Conservation (phyloP, 371 early-diverging fungal genomes). For the Syncephalastrum monosporum region DNA sequence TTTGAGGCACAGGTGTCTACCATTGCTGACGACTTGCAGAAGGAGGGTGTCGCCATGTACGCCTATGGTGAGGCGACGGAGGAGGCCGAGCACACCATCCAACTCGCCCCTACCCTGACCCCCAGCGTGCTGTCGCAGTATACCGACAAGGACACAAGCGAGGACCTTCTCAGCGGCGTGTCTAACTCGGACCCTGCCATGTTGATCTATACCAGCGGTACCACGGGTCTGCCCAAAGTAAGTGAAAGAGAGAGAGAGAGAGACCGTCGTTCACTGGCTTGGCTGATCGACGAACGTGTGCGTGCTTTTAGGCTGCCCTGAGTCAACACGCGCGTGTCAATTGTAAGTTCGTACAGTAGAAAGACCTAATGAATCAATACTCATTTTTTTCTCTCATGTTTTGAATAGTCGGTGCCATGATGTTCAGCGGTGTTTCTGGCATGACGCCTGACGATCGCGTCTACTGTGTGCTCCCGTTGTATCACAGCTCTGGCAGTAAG, state of each 20-base stretch:
- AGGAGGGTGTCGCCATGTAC: slow-evolving; percentile 12
- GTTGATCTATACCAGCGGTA: slow-evolving; percentile 46
- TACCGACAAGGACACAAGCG: slow-evolving; percentile 32
- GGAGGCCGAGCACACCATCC: slow-evolving; percentile 18
- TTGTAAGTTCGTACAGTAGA: slow-evolving; percentile 10
- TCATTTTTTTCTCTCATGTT: neutral
- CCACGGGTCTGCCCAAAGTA: slow-evolving; percentile 20
- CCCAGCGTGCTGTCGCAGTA: slow-evolving; percentile 21
- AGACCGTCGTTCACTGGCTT: no score
- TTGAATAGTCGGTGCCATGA: slow-evolving; percentile 15
- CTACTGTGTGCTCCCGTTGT: slow-evolving; percentile 51
- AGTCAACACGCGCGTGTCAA: slow-evolving; percentile 22
- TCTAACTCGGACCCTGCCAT: slow-evolving; percentile 33
- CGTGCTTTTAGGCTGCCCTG: slow-evolving; percentile 11
- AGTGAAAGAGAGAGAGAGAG: neutral
- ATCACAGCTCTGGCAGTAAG: slow-evolving; percentile 52
- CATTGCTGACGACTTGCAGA: slow-evolving; percentile 7
- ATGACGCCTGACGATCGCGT: slow-evolving; percentile 28
- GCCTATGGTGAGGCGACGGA: slow-evolving; percentile 34
- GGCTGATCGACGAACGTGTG: neutral
- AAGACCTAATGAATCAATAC: no score
- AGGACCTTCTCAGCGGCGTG: slow-evolving; percentile 25
- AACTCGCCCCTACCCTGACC: slow-evolving; percentile 28
- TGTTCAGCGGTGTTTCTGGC: slow-evolving; percentile 22
- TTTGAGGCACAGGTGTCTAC: slow-evolving; percentile 24